Evolutionary conservation across 768 basidiomycete species (phyloP), one percentile per base, ranked within the genome.

Genomic region (Cystobasidiopsis lactophilus): DNA sequence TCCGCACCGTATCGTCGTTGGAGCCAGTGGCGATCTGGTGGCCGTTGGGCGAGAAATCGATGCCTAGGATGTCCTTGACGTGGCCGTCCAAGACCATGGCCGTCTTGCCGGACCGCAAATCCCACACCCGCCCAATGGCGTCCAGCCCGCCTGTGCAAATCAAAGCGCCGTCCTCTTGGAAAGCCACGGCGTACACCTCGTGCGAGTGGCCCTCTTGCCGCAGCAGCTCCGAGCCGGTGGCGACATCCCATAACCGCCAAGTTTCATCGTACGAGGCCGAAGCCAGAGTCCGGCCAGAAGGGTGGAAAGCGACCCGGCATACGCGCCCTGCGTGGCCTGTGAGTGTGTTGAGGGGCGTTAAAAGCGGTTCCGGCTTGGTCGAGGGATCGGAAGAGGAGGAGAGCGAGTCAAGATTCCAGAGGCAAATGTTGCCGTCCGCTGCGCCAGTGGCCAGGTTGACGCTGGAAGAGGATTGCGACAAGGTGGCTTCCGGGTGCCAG

Each of bases 81-180:
- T 98, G 93, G 1, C 93, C 93, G 58, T 96, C 91, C 33, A 98
- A 76, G 3, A 96, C 86, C 88, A 95, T 93, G 0, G 88, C 86
- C 1, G 91, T 95, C 61, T 84, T 73, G 5, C 93, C 93, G 14
- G 88, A 89, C 44, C 93, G 76, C 19, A 91, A 65, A 67, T 98
- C 93, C 93, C 93, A 98, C 3, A 96, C 82, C 30, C 93, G 79
- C 0, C 86, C 93, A 61, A 96, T 86, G 1, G 88, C 89, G 62
- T 98, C 93, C 23, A 96, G 74, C 21, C 93, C 93, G 30, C 89
- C 93, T 0, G 89, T 91, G 11, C 85, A 88, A 29, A 78, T 79
- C 52, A 98, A 70, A 9, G 89, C 79, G 2, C 93, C 93, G 65
- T 96, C 93, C 60, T 79, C 76, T 65, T 98, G 93, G 64, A 93